phyloP scores from a whole-genome alignment of 768 basidiomycete species.

The Termitomyces titanicus region DNA sequence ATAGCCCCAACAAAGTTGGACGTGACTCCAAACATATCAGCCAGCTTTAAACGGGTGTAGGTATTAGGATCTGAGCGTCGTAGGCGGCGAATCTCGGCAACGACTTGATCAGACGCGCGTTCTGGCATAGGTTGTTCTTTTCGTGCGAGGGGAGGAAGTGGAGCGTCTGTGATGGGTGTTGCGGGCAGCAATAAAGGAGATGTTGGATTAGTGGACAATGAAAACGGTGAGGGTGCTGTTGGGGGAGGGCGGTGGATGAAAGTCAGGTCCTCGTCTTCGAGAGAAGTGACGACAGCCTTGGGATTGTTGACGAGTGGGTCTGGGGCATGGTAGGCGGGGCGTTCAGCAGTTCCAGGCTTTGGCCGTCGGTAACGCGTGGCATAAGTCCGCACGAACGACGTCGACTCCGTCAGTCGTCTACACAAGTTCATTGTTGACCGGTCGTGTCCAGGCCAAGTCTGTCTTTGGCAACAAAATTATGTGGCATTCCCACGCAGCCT shows the following conservation, averaged over 20 bases:
- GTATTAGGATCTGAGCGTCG: conserved; percentile 51
- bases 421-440: conserved; percentile 18
- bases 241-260: conserved; percentile 88
- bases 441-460: neutral
- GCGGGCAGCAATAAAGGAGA: conserved; percentile 64
- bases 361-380: conserved; percentile 47
- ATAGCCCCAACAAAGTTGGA: conserved; percentile 60
- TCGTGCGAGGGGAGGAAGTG: conserved; percentile 47
- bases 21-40: conserved; percentile 73
- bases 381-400: conserved; percentile 33
- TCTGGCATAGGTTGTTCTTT: conserved; percentile 24
- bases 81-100: conserved; percentile 56
- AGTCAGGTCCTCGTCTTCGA: conserved; percentile 56
- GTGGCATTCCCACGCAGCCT: conserved; percentile 11
- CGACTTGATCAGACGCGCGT: conserved; percentile 47
- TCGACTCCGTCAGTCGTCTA: conserved; percentile 21
- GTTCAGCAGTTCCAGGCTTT: conserved; percentile 46
- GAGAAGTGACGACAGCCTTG: conserved; percentile 44
- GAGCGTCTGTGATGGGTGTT: conserved; percentile 20
- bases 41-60: conserved; percentile 66
- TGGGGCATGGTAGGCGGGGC: conserved; percentile 53
- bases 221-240: conserved; percentile 67
- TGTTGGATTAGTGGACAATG: conserved; percentile 62
- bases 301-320: conserved; percentile 57
- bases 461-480: neutral